Evolutionary conservation across 805 yeast species (phyloP).

Genomic region (Candida gorgasii): DNA sequence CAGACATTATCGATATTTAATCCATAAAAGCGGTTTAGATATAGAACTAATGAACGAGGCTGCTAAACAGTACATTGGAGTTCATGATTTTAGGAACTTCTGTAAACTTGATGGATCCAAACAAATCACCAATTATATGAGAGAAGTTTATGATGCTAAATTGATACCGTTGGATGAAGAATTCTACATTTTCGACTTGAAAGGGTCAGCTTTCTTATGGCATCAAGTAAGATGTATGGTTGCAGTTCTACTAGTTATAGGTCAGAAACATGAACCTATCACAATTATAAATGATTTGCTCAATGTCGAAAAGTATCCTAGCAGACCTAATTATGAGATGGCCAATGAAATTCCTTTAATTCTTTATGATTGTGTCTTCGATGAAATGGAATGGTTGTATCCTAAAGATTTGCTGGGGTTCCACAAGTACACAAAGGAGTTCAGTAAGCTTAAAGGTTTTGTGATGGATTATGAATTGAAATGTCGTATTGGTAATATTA

Average conservation of each 20-base stretch:
- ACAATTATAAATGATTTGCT: constrained; percentile 57
- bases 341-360: constrained; percentile 88
- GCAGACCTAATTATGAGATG: constrained; percentile 81
- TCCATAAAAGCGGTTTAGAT: constrained; percentile 58
- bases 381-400: constrained; percentile 67
- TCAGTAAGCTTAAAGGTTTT: constrained; percentile 47
- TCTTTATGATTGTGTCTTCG: constrained; percentile 79
- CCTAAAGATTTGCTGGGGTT: constrained; percentile 27
- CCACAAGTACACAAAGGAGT: constrained; percentile 41
- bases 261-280: constrained; percentile 72
- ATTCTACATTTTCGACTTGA: constrained; percentile 68
- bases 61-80: constrained; percentile 63
- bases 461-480: constrained; percentile 61
- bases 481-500: constrained; percentile 49
- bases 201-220: constrained; percentile 93
- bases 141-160: constrained; percentile 58
- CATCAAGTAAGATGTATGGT: constrained; percentile 97
- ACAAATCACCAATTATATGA: constrained; percentile 76
- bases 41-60: constrained; percentile 69
- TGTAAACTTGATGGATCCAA: constrained; percentile 94
- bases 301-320: constrained; percentile 55
- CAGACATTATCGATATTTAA: constrained; percentile 85
- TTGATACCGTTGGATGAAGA: constrained; percentile 46
- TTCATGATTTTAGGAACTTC: constrained; percentile 89
- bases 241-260: constrained; percentile 77